phyloP scores from a whole-genome alignment of 345 rosid species.

The Acer saccharum region DNA sequence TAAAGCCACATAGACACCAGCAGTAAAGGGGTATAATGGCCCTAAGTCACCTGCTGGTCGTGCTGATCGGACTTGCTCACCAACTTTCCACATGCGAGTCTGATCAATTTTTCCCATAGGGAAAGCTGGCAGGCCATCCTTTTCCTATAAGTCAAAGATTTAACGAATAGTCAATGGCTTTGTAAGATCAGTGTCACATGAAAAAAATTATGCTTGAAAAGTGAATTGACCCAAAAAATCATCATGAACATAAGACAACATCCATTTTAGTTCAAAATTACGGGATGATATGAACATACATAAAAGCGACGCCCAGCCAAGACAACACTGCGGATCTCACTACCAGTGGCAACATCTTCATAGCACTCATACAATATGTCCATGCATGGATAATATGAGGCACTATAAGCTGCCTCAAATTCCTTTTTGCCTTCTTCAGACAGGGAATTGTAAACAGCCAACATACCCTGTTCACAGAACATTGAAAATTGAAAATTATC shows the following conservation, averaged over 20 bases:
- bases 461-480: constrained; percentile 64
- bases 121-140: constrained; percentile 93
- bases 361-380: constrained; percentile 87
- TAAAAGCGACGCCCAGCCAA: constrained; percentile 91
- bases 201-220: neutral
- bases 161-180: neutral
- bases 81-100: constrained; percentile 97
- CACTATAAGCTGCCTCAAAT: constrained; percentile 79
- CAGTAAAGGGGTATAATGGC: constrained; percentile 78
- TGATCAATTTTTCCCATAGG: constrained; percentile 98
- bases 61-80: constrained; percentile 67
- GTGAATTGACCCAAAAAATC: neutral
- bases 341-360: constrained; percentile 85
- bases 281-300: constrained; percentile 36
- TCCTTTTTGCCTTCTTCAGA: constrained; percentile 75
- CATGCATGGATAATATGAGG: constrained; percentile 83
- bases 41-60: constrained; percentile 84
- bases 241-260: neutral
- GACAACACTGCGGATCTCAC: constrained; percentile 86
- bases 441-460: constrained; percentile 82
- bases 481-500: neutral
- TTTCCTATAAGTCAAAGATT: constrained; percentile 53
- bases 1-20: constrained; percentile 86
- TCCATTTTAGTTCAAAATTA: neutral
- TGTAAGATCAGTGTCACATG: neutral